A percentile compares a stretch with the other conserved stretches of the same genome.
Conservation (phyloP, 2,329 filamentous ascomycete species). For the Apiospora pterosperma region DNA sequence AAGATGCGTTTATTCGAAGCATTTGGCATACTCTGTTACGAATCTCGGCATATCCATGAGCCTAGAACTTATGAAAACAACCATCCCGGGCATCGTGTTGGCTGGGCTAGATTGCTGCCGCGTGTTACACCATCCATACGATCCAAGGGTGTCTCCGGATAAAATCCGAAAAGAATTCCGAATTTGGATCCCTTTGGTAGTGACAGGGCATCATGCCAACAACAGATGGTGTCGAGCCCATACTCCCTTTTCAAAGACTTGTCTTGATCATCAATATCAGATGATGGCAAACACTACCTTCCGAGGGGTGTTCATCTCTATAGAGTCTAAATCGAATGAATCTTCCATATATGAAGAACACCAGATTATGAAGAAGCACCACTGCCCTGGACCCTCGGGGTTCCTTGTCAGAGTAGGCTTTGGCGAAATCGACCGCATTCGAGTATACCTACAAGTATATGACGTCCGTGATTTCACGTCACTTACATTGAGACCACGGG, state of each 20-base stretch:
- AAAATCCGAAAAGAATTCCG: background rate
- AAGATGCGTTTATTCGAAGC: background rate
- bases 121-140: background rate
- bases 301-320: background rate
- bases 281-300: background rate
- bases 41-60: background rate
- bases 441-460: background rate
- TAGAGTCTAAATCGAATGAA: too few species aligned
- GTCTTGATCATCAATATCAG: background rate
- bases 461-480: background rate
- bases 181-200: background rate
- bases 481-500: background rate
- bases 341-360: too few species aligned
- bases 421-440: background rate
- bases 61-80: background rate
- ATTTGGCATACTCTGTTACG: background rate
- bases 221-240: background rate
- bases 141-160: too few species aligned
- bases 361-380: too few species aligned
- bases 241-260: background rate
- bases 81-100: background rate
- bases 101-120: background rate
- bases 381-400: too few species aligned
- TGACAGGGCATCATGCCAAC: background rate
- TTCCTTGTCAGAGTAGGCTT: too few species aligned